These are phyloP conservation scores for Trichoderma erinaceum DNA, from an alignment of 495 filamentous ascomycete species.

Conservation along the genomic window DNA sequence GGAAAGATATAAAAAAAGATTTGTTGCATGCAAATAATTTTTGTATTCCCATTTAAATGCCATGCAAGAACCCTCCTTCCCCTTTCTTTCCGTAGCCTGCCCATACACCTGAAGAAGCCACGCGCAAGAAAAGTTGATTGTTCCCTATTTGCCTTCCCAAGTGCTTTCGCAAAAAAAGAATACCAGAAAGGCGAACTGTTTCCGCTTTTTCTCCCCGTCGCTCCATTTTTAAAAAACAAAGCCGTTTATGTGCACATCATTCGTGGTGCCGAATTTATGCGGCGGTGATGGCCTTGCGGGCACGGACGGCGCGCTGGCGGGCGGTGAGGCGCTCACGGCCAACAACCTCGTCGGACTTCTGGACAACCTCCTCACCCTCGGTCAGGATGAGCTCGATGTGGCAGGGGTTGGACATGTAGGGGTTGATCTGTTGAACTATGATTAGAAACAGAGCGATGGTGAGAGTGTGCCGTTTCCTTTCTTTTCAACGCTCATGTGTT, in stretches of 20 bases:
- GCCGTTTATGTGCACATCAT: background rate
- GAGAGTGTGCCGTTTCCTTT: too few species aligned
- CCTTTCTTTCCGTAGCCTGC: background rate
- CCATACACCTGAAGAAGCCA: conserved; percentile 13
- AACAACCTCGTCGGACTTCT: conserved; percentile 66
- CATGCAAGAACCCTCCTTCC: conserved; percentile 8
- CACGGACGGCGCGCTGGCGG: conserved; percentile 78
- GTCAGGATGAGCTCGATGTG: conserved; percentile 99
- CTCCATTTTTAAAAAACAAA: background rate
- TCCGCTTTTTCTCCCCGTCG: background rate
- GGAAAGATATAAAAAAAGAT: conserved; percentile 11
- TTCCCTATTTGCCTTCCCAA: background rate
- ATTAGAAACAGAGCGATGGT: background rate
- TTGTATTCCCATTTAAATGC: conserved; percentile 17
- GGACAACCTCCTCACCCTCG: conserved; percentile 85
- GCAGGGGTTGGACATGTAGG: conserved; percentile 99
- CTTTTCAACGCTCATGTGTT: too few species aligned
- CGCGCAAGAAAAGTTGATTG: background rate
- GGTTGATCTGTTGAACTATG: conserved; percentile 72
- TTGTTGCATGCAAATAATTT: conserved; percentile 16
- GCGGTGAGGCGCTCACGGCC: conserved; percentile 68
- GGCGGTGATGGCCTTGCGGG: conserved; percentile 72
- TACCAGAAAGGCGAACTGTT: too few species aligned
- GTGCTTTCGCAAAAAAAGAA: background rate
- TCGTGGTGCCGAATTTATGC: conserved; percentile 45